phyloP scores from a whole-genome alignment of 495 filamentous ascomycete species.

The Penicillium alfredii region DNA sequence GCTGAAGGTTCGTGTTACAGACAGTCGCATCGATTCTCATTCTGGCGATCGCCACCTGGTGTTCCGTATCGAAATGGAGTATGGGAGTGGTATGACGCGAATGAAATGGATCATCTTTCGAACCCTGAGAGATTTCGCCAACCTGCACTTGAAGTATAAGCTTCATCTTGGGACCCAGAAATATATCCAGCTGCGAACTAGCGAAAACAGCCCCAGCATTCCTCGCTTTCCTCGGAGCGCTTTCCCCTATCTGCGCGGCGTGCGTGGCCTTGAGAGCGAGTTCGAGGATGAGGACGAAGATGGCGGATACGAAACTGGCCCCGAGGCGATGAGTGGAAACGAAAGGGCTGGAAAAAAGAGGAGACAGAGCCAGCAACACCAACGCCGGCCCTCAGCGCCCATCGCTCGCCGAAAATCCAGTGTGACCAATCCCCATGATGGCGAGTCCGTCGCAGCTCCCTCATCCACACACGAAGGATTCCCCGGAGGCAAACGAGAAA shows the following conservation, averaged over 20 bases:
- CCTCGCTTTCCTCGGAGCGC: constrained; percentile 84
- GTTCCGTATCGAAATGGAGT: constrained; percentile 91
- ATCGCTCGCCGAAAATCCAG: constrained; percentile 53
- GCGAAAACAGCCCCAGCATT: constrained; percentile 51
- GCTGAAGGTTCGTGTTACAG: constrained; percentile 78
- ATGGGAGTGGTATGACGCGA: constrained; percentile 87
- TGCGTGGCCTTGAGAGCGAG: constrained; percentile 69
- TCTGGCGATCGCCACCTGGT: constrained; percentile 74
- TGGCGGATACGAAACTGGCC: constrained; percentile 51
- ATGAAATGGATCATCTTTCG: constrained; percentile 97
- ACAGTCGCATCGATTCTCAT: constrained; percentile 61
- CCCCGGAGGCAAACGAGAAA: constrained; percentile 41
- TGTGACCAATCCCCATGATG: constrained; percentile 39
- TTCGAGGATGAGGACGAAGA: constrained; percentile 80
- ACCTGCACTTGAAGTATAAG: constrained; percentile 90
- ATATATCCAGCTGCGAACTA: constrained; percentile 57
- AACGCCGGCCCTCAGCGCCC: constrained; percentile 49
- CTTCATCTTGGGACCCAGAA: constrained; percentile 74
- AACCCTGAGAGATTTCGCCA: constrained; percentile 81
- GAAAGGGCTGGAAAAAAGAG: constrained; percentile 51
- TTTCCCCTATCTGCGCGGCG: constrained; percentile 84
- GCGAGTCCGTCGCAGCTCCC: constrained; percentile 36
- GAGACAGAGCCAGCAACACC: constrained; percentile 40
- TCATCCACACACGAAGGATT: constrained; percentile 41
- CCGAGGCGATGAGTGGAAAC: constrained; percentile 51